phyloP scores from a whole-genome alignment of 768 basidiomycete genomes.

The Tricholoma saponaceum region DNA sequence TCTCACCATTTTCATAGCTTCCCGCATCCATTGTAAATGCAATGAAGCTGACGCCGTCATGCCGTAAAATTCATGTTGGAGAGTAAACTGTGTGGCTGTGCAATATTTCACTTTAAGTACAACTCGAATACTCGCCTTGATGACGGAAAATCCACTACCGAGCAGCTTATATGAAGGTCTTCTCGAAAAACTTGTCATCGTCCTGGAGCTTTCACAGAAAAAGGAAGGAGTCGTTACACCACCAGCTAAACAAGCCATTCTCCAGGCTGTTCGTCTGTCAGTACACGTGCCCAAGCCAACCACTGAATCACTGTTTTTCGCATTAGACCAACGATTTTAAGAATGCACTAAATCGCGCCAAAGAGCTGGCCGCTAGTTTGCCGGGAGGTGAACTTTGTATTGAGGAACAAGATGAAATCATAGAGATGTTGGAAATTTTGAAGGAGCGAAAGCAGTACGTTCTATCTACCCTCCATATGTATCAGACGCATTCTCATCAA shows the following conservation, averaged over 20 bases:
- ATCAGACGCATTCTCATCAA: not conserved
- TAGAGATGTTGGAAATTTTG: constrained; percentile 61
- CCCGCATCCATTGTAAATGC: constrained; percentile 71
- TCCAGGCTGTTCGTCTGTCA: constrained; percentile 51
- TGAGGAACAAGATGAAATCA: constrained; percentile 68
- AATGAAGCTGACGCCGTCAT: constrained; percentile 1
- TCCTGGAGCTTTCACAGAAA: constrained; percentile 58
- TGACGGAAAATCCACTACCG: constrained; percentile 36
- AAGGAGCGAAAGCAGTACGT: constrained; percentile 60
- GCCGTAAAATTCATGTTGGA: not conserved
- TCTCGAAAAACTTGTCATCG: constrained; percentile 52
- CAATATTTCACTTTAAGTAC: not conserved
- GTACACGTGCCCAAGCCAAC: not conserved
- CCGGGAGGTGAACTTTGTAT: constrained; percentile 72
- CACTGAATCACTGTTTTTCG: not conserved
- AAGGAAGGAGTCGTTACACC: constrained; percentile 50
- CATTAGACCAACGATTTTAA: constrained; percentile 71
- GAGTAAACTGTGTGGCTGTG: not conserved
- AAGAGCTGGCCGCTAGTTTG: constrained; percentile 50
- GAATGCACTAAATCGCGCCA: constrained; percentile 52
- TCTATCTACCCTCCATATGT: not conserved
- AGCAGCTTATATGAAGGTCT: constrained; percentile 51
- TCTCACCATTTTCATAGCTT: constrained; percentile 78
- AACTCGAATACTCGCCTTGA: constrained; percentile 3
- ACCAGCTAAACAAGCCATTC: constrained; percentile 60